Evolutionary conservation across 1,284 basidiomycete genomes (phyloP).

Genomic region (Phlebopus sp.): DNA sequence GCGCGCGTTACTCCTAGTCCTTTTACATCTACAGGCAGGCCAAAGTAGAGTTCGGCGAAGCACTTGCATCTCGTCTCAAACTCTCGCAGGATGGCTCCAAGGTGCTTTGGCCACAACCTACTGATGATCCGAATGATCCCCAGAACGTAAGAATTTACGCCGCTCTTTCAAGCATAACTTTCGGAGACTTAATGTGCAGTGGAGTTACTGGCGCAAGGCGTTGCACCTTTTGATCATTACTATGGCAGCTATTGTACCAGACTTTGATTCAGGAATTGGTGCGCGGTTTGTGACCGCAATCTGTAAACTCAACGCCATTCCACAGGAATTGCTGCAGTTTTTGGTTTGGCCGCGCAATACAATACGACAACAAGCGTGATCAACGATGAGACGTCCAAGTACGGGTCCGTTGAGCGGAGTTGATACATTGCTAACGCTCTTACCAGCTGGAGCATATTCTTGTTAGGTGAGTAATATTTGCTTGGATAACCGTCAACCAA

Average conservation of each 20-base stretch:
- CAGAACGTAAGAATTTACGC: slow-evolving; percentile 43
- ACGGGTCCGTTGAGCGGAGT: slow-evolving; percentile 13
- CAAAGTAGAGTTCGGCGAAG: slow-evolving; percentile 48
- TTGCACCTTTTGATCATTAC: slow-evolving; percentile 50
- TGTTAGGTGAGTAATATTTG: slow-evolving; percentile 36
- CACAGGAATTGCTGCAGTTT: slow-evolving; percentile 49
- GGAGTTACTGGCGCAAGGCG: slow-evolving; percentile 42
- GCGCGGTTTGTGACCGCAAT: not conserved
- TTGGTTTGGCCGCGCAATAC: slow-evolving; percentile 48
- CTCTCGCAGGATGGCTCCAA: slow-evolving; percentile 46
- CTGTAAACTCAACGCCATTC: not conserved
- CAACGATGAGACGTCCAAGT: slow-evolving; percentile 56
- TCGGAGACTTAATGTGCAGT: slow-evolving; percentile 28
- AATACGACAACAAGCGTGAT: slow-evolving; percentile 51
- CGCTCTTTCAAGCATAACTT: not conserved
- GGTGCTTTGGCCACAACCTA: slow-evolving; percentile 57
- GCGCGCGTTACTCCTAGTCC: not conserved
- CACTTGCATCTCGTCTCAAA: slow-evolving; percentile 45
- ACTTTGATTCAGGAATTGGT: slow-evolving; percentile 56
- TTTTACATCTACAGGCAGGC: slow-evolving; percentile 44
- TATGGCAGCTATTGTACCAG: slow-evolving; percentile 50
- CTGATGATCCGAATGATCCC: slow-evolving; percentile 51
- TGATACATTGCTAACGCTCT: not conserved
- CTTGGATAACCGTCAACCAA: too few relatives aligned
- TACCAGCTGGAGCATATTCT: slow-evolving; percentile 55